Percentiles rank a stretch among this genome's conserved stretches.
These are phyloP conservation scores for Pyrrhoderma noxium DNA, from an alignment of 1,284 basidiomycete genomes.

Conservation along the genomic window DNA sequence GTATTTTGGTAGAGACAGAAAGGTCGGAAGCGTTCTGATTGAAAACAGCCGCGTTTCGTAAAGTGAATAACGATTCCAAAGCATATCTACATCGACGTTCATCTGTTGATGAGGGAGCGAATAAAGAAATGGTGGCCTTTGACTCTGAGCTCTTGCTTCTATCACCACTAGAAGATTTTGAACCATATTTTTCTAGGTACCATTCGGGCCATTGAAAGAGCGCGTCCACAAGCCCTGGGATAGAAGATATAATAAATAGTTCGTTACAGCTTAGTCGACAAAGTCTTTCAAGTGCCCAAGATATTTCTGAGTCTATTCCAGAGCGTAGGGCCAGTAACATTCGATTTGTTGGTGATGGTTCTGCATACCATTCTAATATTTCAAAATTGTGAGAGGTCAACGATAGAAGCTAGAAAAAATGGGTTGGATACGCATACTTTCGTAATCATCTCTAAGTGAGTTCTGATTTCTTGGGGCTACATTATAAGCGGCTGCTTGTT, in stretches of 20 bases:
- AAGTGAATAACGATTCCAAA: constrained; percentile 66
- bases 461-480: constrained; percentile 28
- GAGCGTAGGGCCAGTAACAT: constrained; percentile 77
- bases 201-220: constrained; percentile 78
- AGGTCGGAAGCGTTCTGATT: constrained; percentile 59
- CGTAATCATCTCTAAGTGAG: constrained; percentile 65
- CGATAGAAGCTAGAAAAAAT: constrained; percentile 1
- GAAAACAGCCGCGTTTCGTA: constrained; percentile 68
- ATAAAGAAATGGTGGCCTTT: constrained; percentile 37
- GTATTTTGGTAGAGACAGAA: constrained; percentile 47
- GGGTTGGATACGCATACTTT: constrained; percentile 41
- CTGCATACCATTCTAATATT: constrained; percentile 85
- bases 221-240: constrained; percentile 71
- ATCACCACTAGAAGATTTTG: constrained; percentile 25
- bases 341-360: constrained; percentile 62
- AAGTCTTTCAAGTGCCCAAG: constrained; percentile 76
- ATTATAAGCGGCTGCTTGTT: not conserved
- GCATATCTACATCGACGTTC: constrained; percentile 55
- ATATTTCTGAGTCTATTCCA: constrained; percentile 65
- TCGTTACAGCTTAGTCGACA: constrained; percentile 71
- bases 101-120: constrained; percentile 44
- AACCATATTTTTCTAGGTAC: constrained; percentile 31
- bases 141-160: constrained; percentile 26
- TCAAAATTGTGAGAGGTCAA: too few relatives aligned
- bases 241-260: constrained; percentile 55